These are phyloP conservation scores for Ruellia speciosa DNA, from an alignment of 305 asterid genomes.

Conservation along the genomic window DNA sequence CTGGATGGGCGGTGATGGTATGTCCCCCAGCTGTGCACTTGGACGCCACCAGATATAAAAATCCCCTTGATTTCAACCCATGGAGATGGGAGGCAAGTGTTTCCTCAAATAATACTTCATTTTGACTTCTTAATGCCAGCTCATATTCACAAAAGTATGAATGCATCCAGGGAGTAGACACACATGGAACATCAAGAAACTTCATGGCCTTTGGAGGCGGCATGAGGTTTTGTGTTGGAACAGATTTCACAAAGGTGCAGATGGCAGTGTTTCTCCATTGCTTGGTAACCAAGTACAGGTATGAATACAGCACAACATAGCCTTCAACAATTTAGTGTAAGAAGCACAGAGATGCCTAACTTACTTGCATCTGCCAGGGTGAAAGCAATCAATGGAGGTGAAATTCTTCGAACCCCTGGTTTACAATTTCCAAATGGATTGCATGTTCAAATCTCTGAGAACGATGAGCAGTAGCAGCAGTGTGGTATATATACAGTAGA, in stretches of 20 bases:
- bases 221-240: conserved; percentile 82
- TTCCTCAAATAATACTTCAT: conserved; percentile 11
- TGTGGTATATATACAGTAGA: neutral
- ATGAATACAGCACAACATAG: conserved; percentile 26
- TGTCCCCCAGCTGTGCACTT: conserved; percentile 93
- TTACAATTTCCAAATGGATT: conserved; percentile 73
- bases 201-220: conserved; percentile 98
- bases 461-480: conserved; percentile 19
- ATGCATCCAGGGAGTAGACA: conserved; percentile 50
- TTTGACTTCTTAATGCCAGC: neutral
- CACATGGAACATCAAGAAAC: conserved; percentile 62
- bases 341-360: conserved; percentile 25
- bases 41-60: conserved; percentile 51
- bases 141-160: conserved; percentile 11
- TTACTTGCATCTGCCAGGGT: conserved; percentile 37
- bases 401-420: conserved; percentile 73
- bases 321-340: neutral
- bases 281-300: conserved; percentile 70
- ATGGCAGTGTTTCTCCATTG: conserved; percentile 82
- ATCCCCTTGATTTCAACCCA: conserved; percentile 80
- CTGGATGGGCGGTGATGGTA: conserved; percentile 88
- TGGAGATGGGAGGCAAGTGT: conserved; percentile 88
- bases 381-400: conserved; percentile 59
- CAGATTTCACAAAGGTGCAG: conserved; percentile 82
- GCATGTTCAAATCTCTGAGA: conserved; percentile 45